Evolutionary conservation across 306 rosid species (phyloP), one percentile per base, ranked within the genome.

Genomic region (Oxytropis ochrocephala): DNA sequence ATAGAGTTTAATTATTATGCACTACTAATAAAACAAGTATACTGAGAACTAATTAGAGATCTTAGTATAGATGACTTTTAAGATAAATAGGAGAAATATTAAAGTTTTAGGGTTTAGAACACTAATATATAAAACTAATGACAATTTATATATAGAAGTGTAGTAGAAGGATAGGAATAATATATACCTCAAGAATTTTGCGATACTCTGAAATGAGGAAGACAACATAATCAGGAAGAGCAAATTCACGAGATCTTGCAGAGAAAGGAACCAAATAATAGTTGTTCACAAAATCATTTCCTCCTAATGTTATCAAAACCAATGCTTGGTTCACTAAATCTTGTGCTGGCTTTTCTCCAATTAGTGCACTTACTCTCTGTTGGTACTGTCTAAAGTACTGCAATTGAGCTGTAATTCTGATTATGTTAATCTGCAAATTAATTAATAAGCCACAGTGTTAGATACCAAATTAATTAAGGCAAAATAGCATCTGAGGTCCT

Each of bases 251-350:
- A 39, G 97, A 91, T 76, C 97, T 87, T 3, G 94, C 90, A 8
- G 97, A 91, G 74, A 56, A 85, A 1, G 97, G 96, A 16, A 91
- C 69, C 70, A 91, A 69, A 78, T 63, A 91, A 78, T 91, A 89
- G 74, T 91, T 91, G 91, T 89, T 91, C 7, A 89, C 97, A 75
- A 91, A 91, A 72, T 91, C 97, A 59, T 91, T 91, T 2, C 97
- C 96, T 0, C 97, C 97, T 8, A 91, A 81, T 0, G 97, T 87
- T n/a, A 91, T 87, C 42, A 87, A 88, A 0, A 80, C 60, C 6
- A 91, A 81, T 24, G 91, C 91, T 27, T 78, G 46, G 53, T 85
- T 88, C 5, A 91, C 90, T 38, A 91, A 18, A 17, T 17, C 42
- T 19, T 61, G 83, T 62, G 97, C 5, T 4, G 69, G 49, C 7